Base-by-base conservation (phyloP, 2,329 filamentous ascomycete species). In the Pseudogymnoascus sp. region DNA sequence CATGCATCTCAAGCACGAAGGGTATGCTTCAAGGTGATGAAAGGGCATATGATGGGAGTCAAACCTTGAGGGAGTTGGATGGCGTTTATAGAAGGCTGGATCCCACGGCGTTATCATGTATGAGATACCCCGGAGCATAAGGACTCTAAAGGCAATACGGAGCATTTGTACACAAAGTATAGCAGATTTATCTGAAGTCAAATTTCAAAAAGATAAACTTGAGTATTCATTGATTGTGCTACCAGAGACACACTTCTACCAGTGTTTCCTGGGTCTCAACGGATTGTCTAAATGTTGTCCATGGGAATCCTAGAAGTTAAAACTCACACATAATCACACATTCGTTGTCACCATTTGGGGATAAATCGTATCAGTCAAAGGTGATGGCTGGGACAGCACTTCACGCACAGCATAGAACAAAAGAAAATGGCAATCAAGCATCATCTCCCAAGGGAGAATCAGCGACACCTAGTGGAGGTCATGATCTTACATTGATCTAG, bases 351-450 rank as follows among this genome's bases (percentile, higher is more conserved):
- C 50, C 50, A 56, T 56, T 31, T 14, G 50, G 50, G n/a, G 11
- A 31, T 4, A 19, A 56, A 5, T 56, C 24, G 26, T 11, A 31
- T 53, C 29, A 16, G 50, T 56, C 50, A n/a, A 33, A 56, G n/a
- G 29, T 56, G 50, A 33, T 29, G 29, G 50, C 50, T 21, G 47
- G 35, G 59, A 11, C 33, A 61, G 38, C 59, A 42, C 35, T 59
- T 64, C 44, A 59, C 16, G 56, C 60, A 16, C 60, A 40, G 44
- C 60, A 62, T 47, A 24, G 44, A 40, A 61, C 60, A 42, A 63
- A 68, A 65, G 71, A 75, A 76, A 78, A 82, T 96, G 91, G 91
- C 91, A 86, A 92, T 96, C 91, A 91, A 96, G 91, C 91, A 75
- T 95, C 86, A 84, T 90, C 87, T 80, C 81, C 80, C 59, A 31